Percentiles rank a stretch among this genome's conserved stretches.
These are phyloP conservation scores for Melaleuca quinquenervia DNA, from an alignment of 345 rosid genomes.

Conservation along the genomic window DNA sequence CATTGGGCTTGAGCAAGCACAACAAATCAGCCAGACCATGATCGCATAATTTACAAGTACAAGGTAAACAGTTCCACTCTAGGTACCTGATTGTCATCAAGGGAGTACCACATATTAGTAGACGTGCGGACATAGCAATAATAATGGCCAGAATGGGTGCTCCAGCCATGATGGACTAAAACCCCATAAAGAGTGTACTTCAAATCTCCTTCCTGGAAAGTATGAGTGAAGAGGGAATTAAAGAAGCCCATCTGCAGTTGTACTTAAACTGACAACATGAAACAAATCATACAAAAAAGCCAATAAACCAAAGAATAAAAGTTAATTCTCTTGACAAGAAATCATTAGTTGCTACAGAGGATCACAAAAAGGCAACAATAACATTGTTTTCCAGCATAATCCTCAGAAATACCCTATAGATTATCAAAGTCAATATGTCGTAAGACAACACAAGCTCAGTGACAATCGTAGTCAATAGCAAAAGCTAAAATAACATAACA, in stretches of 20 bases:
- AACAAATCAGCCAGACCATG: not conserved
- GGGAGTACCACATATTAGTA: slow-evolving; percentile 86
- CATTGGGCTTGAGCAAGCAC: not conserved
- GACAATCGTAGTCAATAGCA: not conserved
- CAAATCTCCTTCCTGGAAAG: slow-evolving; percentile 71
- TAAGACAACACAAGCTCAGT: not conserved
- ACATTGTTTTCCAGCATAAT: not conserved
- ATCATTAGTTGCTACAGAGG: not conserved
- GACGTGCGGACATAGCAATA: slow-evolving; percentile 89
- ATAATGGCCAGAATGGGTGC: slow-evolving; percentile 87
- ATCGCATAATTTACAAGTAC: not conserved
- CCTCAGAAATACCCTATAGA: not conserved
- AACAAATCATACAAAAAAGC: not conserved
- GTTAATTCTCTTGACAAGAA: not conserved
- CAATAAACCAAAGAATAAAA: not conserved
- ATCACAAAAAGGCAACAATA: not conserved
- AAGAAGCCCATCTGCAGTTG: not conserved
- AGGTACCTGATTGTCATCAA: slow-evolving; percentile 81
- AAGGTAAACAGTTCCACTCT: not conserved
- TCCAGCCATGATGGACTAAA: slow-evolving; percentile 83
- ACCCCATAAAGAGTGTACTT: slow-evolving; percentile 92
- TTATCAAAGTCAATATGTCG: not conserved
- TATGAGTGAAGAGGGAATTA: not conserved
- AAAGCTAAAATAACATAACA: not conserved
- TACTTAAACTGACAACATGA: not conserved